A percentile compares a stretch with the other conserved stretches of the same genome.
Evolutionary conservation across 169 alveolate genomes (phyloP).

Genomic region (Babesia bigemina): DNA sequence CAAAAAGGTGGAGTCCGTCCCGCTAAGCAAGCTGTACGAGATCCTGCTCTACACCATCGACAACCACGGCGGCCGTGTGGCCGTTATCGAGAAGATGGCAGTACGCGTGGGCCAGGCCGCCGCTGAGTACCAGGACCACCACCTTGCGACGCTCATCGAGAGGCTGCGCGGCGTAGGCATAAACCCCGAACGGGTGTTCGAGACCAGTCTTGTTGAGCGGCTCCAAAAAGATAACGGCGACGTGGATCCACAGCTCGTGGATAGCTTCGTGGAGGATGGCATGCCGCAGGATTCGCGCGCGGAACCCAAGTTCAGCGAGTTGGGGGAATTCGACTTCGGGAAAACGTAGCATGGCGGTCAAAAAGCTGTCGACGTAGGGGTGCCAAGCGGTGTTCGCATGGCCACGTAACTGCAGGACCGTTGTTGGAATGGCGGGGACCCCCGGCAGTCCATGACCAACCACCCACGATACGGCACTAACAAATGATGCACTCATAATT

Average conservation of each 20-base stretch:
- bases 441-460: no score
- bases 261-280: not conserved
- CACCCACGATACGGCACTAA: no score
- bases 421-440: not conserved
- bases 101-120: slow-evolving; percentile 2
- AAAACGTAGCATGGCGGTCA: not conserved
- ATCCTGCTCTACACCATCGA: slow-evolving; percentile 17
- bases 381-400: not conserved
- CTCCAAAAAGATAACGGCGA: not conserved
- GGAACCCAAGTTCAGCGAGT: slow-evolving; percentile 16
- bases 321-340: slow-evolving; percentile 11
- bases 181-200: slow-evolving; percentile 2
- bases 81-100: slow-evolving; percentile 3
- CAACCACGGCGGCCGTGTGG: slow-evolving; percentile 25
- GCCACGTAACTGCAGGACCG: not conserved
- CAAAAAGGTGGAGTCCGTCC: slow-evolving; percentile 9
- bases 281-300: not conserved
- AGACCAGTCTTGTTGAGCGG: not conserved
- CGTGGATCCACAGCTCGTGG: not conserved
- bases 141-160: not conserved
- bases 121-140: slow-evolving; percentile 1
- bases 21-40: slow-evolving; percentile 1
- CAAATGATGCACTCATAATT: no score
- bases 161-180: slow-evolving; percentile 1
- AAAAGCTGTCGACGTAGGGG: not conserved